Percentiles rank a stretch among this genome's conserved stretches.
Conservation (phyloP, 805 yeast genomes). For the Scheffersomyces spartinae region DNA sequence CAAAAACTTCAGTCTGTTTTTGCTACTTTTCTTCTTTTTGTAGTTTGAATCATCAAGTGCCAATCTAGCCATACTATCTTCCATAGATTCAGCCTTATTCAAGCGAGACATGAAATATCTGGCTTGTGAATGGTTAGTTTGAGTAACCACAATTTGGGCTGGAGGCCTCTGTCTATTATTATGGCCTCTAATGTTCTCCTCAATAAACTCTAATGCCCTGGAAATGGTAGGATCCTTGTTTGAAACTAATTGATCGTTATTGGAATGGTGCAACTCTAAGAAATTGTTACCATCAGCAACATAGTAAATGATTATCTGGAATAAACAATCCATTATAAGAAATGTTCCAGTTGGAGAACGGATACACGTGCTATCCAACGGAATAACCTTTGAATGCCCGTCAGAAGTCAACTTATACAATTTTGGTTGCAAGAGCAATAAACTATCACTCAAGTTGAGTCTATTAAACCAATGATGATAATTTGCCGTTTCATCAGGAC, state of each 20-base stretch:
- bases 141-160: conserved; percentile 18
- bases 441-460: conserved; percentile 8
- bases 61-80: too few species aligned
- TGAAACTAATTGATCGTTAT: conserved; percentile 10
- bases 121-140: conserved; percentile 26
- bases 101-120: conserved; percentile 21
- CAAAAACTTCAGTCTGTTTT: too few species aligned
- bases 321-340: conserved; percentile 19
- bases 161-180: conserved; percentile 9
- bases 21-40: too few species aligned
- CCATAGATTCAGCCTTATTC: too few species aligned
- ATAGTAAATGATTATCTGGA: conserved; percentile 14
- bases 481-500: conserved; percentile 36
- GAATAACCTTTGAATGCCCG: conserved; percentile 2
- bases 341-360: conserved; percentile 6
- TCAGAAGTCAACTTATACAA: conserved; percentile 7
- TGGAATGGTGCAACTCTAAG: conserved; percentile 16
- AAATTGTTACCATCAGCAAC: conserved; percentile 4
- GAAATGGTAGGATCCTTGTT: conserved; percentile 5
- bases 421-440: conserved; percentile 17
- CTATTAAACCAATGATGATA: conserved; percentile 21
- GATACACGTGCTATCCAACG: conserved; percentile 11
- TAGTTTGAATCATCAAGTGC: too few species aligned
- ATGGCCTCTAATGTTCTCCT: conserved; percentile 3
- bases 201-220: conserved; percentile 7